Base-by-base conservation (phyloP, 345 rosid species). In the Populus nigra region DNA sequence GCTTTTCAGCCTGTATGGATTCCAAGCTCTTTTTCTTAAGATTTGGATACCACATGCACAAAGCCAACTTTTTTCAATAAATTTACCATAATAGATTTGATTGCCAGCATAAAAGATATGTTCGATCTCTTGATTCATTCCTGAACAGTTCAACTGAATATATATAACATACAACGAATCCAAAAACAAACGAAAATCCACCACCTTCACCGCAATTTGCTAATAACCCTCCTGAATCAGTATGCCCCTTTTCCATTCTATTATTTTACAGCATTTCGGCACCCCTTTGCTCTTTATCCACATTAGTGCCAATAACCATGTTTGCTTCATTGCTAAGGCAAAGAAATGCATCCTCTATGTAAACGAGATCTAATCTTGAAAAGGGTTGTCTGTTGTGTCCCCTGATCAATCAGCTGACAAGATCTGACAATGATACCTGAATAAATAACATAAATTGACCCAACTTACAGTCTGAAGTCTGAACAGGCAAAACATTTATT, bases 251-350 rank as follows among this genome's bases (percentile, higher is more conserved):
- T 72, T 43, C 33, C 10, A 50, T 29, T 55, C 29, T 22, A 16
- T 22, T 49, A 69, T 76, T 82, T 86, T 78, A 84, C 84, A 78
- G 39, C 72, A 55, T 49, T 15, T 27, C 2, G n/a, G 10, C 20
- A 50, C 15, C 69, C 69, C 9, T 38, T 69, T 36, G 61, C 70
- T 73, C 76, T 49, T 49, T 72, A n/a, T 35, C 65, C 45, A 79
- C 68, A 27, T 70, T 57, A 15, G 45, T 18, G n/a, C 59, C 27
- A 78, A 57, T 49, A 38, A 50, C 43, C 22, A 76, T 16, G 72
- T 27, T 66, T 31, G n/a, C 62, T 65, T 38, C 31, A 57, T 67
- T 53, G 22, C 31, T 11, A 3, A 53, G 36, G 63, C 33, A 7
- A 1, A 29, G 18, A 27, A 16, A 57, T 3, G 17, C 38, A 65